Evolutionary conservation across 179 eudicot species (phyloP).

Genomic region (Corrigiola litoralis): DNA sequence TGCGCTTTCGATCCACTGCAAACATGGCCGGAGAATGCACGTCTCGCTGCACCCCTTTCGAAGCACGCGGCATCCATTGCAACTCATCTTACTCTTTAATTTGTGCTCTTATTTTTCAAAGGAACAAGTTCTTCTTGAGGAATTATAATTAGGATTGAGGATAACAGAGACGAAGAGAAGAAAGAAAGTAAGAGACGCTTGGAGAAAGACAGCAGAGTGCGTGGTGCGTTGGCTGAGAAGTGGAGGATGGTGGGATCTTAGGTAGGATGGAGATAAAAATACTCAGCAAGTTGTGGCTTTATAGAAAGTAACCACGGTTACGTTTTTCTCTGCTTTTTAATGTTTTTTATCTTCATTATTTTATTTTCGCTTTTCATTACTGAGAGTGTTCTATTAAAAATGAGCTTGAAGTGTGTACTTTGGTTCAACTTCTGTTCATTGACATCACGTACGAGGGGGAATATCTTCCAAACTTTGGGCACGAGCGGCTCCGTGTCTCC

Average conservation of each 20-base stretch:
- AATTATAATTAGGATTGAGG: background rate
- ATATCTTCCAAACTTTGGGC: constrained; percentile 42
- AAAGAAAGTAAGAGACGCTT: background rate
- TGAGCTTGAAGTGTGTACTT: background rate
- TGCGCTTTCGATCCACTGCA: constrained; percentile 36
- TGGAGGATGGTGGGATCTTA: constrained; percentile 6
- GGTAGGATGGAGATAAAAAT: background rate
- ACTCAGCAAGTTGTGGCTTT: background rate
- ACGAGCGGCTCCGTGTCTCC: constrained; percentile 50
- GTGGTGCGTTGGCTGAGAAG: constrained; percentile 5
- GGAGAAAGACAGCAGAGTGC: background rate
- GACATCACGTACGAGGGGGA: constrained; percentile 5
- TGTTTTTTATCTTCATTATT: too few species aligned
- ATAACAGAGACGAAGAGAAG: constrained; percentile 13
- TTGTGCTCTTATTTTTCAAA: background rate
- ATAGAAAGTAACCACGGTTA: constrained; percentile 29
- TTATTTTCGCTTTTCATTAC: too few species aligned
- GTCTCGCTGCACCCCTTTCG: constrained; percentile 48
- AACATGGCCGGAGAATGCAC: constrained; percentile 41
- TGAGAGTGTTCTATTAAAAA: background rate
- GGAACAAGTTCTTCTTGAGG: too few species aligned
- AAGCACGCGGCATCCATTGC: constrained; percentile 52
- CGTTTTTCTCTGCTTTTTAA: background rate
- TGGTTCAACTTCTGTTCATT: background rate
- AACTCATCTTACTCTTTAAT: constrained; percentile 31